Conservation (phyloP, 176 grass and related monocot species). For the Triticum timopheevii region DNA sequence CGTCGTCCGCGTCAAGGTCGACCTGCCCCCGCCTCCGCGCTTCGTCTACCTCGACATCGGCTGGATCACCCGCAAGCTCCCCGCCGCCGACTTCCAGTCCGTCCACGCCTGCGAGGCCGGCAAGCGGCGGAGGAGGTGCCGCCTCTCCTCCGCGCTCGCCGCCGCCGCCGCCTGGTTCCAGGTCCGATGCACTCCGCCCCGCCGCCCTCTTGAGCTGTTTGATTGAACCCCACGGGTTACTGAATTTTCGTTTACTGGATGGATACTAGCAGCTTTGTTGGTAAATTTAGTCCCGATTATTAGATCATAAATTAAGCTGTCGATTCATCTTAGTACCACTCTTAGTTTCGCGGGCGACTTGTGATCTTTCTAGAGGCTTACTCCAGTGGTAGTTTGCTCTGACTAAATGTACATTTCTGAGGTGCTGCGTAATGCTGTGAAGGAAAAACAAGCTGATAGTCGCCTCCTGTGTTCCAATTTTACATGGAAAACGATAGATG, state of each 20-base stretch:
- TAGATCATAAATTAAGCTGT: not conserved
- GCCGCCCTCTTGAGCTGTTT: not conserved
- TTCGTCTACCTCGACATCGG: conserved; percentile 76
- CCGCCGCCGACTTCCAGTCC: conserved; percentile 57
- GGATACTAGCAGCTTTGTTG: not conserved
- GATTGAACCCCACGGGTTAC: not conserved
- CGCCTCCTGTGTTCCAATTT: conserved; percentile 12
- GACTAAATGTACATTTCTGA: conserved; percentile 18
- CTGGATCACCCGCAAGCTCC: conserved; percentile 70
- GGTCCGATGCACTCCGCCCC: conserved; percentile 13
- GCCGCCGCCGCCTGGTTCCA: conserved; percentile 39
- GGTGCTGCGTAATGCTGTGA: not conserved
- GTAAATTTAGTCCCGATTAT: not conserved
- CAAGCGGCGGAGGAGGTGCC: conserved; percentile 12
- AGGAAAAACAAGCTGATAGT: not conserved
- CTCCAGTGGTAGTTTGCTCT: conserved; percentile 21
- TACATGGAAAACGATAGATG: conserved; percentile 12
- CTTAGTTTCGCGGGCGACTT: not conserved
- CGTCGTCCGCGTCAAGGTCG: conserved; percentile 66
- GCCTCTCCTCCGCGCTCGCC: conserved; percentile 41
- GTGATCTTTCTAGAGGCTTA: not conserved
- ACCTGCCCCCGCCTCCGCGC: conserved; percentile 55
- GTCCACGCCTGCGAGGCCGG: conserved; percentile 50
- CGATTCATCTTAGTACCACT: not conserved
- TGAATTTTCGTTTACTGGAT: not conserved